Evolutionary conservation across 2,329 filamentous ascomycete genomes (phyloP).

Genomic region (Juglanconis sp.): DNA sequence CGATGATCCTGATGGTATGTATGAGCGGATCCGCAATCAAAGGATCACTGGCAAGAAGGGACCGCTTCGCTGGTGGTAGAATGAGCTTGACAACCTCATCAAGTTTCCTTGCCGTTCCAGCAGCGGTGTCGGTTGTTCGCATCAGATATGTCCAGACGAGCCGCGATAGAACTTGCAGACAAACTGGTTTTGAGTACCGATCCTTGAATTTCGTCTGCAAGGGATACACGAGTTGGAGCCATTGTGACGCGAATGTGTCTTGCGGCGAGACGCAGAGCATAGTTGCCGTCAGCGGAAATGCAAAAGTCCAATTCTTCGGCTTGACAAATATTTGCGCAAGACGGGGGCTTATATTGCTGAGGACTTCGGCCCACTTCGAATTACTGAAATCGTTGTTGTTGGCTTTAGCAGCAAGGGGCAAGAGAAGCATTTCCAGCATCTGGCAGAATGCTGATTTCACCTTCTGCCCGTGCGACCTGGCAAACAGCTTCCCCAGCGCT

Average conservation of each 20-base stretch:
- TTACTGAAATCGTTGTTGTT: slow-evolving; percentile 71
- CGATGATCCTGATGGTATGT: slow-evolving; percentile 90
- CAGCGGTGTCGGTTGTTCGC: slow-evolving; percentile 69
- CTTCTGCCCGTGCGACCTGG: slow-evolving; percentile 78
- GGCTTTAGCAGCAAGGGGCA: slow-evolving; percentile 81
- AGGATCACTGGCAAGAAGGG: slow-evolving; percentile 77
- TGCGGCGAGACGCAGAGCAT: slow-evolving; percentile 83
- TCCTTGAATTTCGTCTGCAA: slow-evolving; percentile 84
- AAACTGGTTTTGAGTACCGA: slow-evolving; percentile 70
- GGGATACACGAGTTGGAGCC: slow-evolving; percentile 76
- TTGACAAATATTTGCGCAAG: slow-evolving; percentile 84
- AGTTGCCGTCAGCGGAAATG: slow-evolving; percentile 84
- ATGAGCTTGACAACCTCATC: slow-evolving; percentile 87
- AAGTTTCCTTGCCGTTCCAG: slow-evolving; percentile 70
- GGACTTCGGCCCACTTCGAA: slow-evolving; percentile 82
- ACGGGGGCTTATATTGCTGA: slow-evolving; percentile 73
- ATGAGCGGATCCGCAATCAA: slow-evolving; percentile 86
- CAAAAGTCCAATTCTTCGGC: slow-evolving; percentile 84
- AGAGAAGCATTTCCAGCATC: slow-evolving; percentile 78
- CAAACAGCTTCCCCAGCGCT: slow-evolving; percentile 76
- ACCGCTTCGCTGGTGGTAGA: slow-evolving; percentile 74
- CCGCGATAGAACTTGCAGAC: slow-evolving; percentile 84
- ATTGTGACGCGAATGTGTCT: slow-evolving; percentile 80
- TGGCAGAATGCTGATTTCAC: slow-evolving; percentile 96
- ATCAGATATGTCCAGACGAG: slow-evolving; percentile 95